Evolutionary conservation across 208 protist genomes (phyloP), one percentile per base, ranked within the genome.

Genomic region (Porcisia hertigi): DNA sequence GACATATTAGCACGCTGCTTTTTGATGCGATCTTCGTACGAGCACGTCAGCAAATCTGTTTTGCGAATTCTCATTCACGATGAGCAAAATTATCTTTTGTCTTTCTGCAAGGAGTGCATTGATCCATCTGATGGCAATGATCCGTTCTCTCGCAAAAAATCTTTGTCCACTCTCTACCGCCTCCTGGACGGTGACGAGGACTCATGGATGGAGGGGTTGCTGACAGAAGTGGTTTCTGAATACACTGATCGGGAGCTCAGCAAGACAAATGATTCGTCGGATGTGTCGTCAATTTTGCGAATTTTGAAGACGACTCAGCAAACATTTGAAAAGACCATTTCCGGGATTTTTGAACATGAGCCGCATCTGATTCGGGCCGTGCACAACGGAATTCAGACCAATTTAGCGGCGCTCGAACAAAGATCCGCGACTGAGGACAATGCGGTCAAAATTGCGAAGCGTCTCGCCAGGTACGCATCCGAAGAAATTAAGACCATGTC

Each of bases 1-100:
- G 79, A 86, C 39, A 67, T 86, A 5, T 77, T 84, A 14, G 86
- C 79, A 11, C 80, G 77, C 43, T 92, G 85, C 67, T 84, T 93
- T 75, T 79, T 95, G 25, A 78, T 69, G n/a, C 78, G 79, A n/a
- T 77, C 66, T 25, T 92, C 91, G 23, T 87, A 91, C 59, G 79
- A 72, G 45, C 76, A 82, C 39, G 83, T 95, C 53, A 75, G 86
- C 59, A 71, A 80, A 49, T 53, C 57, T 59, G 60, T 95, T 12
- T 70, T 87, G 45, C 73, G 86, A 43, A 75, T 89, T 43, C 77
- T 93, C 11, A 82, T 95, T 63, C 72, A 84, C 62, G 73, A 83
- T 5, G 81, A 93, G 73, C 71, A 82, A 64, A 64, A 78, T n/a
- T 93, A 86, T 72, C 70, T 95, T 18, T 62, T 71, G 36, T 25